Evolutionary conservation across 1,284 basidiomycete genomes (phyloP).

Genomic region (Wolfiporia cocos): DNA sequence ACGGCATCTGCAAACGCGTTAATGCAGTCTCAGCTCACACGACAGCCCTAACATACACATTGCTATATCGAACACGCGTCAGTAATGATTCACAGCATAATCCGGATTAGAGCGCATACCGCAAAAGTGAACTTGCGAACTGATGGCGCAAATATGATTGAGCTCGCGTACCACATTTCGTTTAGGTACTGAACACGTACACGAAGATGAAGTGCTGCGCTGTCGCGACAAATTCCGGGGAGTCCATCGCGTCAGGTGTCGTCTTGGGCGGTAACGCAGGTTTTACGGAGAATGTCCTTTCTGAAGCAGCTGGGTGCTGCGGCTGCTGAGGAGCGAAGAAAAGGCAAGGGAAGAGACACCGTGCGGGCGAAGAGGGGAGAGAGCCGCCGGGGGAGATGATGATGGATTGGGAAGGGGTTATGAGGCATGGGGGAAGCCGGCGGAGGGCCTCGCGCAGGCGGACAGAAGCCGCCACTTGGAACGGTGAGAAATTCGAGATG

Average conservation of each 20-base stretch:
- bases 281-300: too few species aligned
- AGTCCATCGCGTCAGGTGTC: conserved; percentile 24
- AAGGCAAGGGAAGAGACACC: conserved; percentile 1
- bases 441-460: conserved; percentile 1
- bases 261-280: neutral
- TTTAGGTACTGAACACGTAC: conserved; percentile 27
- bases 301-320: too few species aligned
- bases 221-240: conserved; percentile 32
- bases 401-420: conserved; percentile 8
- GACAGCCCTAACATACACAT: conserved; percentile 55
- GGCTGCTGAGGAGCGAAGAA: conserved; percentile 2
- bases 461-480: conserved; percentile 9
- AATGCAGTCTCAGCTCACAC: too few species aligned
- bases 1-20: conserved; percentile 52
- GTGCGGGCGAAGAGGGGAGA: conserved; percentile 5
- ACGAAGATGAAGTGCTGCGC: conserved; percentile 46
- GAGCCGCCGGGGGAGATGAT: conserved; percentile 9
- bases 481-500: conserved; percentile 5
- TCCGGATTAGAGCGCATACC: conserved; percentile 39
- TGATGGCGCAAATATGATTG: conserved; percentile 14
- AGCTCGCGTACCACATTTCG: conserved; percentile 5
- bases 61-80: conserved; percentile 33
- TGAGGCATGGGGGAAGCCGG: conserved; percentile 6
- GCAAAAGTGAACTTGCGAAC: conserved; percentile 77
- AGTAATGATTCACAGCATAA: conserved; percentile 12